Evolutionary conservation across 257 asterid genomes (phyloP).

Genomic region (Solanum verrucosum): DNA sequence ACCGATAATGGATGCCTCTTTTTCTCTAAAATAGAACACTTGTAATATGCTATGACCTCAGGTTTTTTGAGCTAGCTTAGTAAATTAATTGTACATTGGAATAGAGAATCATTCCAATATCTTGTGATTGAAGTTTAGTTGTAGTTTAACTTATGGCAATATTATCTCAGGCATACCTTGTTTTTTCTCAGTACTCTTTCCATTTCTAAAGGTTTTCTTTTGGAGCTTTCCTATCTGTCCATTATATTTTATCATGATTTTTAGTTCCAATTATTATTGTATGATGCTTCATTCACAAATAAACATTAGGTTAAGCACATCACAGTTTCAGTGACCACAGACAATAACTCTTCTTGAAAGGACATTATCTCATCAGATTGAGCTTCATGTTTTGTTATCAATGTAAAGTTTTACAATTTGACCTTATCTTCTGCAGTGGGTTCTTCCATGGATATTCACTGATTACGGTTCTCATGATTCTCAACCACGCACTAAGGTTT

Average conservation of each 20-base stretch:
- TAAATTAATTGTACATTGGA: background rate
- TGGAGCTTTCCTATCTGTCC: background rate
- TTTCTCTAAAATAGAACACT: background rate
- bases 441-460: conserved; percentile 89
- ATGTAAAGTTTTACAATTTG: background rate
- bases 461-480: conserved; percentile 85
- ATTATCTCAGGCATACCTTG: background rate
- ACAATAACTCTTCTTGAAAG: background rate
- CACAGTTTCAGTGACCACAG: background rate
- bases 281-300: background rate
- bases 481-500: conserved; percentile 94
- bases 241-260: background rate
- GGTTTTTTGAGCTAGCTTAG: background rate
- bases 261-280: background rate
- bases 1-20: background rate
- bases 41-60: background rate
- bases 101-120: background rate
- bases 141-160: background rate
- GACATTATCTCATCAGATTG: background rate
- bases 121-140: background rate
- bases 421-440: conserved; percentile 47
- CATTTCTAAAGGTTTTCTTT: background rate
- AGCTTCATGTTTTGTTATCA: background rate
- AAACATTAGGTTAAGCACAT: background rate
- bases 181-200: background rate